Conservation (phyloP, 192 early-diverging fungal genomes). For the Dissophora globulifera region DNA sequence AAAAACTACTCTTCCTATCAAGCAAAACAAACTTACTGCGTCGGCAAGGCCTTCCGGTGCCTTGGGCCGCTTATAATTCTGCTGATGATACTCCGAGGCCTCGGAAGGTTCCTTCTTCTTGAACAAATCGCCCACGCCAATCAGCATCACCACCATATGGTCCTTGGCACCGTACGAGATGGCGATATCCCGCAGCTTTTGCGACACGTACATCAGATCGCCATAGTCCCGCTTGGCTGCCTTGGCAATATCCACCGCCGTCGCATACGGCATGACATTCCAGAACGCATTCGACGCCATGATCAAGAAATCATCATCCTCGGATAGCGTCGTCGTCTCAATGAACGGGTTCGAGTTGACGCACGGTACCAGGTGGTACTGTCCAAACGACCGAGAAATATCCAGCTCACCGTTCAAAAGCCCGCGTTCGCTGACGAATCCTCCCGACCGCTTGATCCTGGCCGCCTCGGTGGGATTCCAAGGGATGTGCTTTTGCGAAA, state of each 20-base stretch:
- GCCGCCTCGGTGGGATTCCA: conserved; percentile 73
- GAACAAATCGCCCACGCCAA: conserved; percentile 86
- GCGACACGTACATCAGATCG: conserved; percentile 78
- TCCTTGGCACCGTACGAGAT: conserved; percentile 82
- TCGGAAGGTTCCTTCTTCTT: conserved; percentile 46
- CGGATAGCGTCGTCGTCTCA: conserved; percentile 73
- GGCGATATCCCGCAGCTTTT: conserved; percentile 88
- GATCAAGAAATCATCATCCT: conserved; percentile 85
- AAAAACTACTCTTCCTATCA: no score
- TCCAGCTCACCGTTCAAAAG: conserved; percentile 80
- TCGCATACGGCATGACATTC: conserved; percentile 83
- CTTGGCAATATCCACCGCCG: conserved; percentile 86
- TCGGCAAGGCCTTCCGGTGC: conserved; percentile 64
- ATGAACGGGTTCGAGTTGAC: conserved; percentile 90
- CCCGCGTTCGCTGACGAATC: conserved; percentile 79
- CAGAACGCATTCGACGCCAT: conserved; percentile 80
- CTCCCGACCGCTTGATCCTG: conserved; percentile 83
- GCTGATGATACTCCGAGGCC: conserved; percentile 28
- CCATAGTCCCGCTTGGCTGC: conserved; percentile 67
- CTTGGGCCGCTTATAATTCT: conserved; percentile 54
- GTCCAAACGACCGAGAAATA: conserved; percentile 86
- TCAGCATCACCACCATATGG: conserved; percentile 89
- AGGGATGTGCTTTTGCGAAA: conserved; percentile 79
- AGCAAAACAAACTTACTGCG: conserved; percentile 60
- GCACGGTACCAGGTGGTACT: conserved; percentile 82